Conservation (phyloP, 305 asterid genomes). For the Fraxinus greggii region DNA sequence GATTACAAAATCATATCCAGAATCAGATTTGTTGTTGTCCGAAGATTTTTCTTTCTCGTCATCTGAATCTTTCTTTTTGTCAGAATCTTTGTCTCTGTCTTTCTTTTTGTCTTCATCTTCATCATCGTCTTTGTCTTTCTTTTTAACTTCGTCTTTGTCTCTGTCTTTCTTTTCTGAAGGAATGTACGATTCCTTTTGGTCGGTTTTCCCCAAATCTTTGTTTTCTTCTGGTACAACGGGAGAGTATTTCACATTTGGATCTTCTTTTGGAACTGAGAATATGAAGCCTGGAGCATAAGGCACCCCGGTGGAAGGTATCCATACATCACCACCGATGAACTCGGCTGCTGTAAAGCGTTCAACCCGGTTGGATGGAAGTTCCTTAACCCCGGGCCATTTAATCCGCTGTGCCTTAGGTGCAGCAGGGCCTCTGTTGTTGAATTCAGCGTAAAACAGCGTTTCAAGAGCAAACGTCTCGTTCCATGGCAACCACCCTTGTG, state of each 20-base stretch:
- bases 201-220: neutral
- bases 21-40: neutral
- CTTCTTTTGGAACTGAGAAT: constrained; percentile 15
- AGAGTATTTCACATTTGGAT: constrained; percentile 7
- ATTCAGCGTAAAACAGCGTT: constrained; percentile 50
- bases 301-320: constrained; percentile 34
- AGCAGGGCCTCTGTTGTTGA: constrained; percentile 43
- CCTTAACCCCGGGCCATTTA: constrained; percentile 37
- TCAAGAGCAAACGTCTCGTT: constrained; percentile 19
- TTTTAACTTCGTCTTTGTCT: neutral
- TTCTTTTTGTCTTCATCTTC: neutral
- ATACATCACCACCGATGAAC: constrained; percentile 27
- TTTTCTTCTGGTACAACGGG: constrained; percentile 1
- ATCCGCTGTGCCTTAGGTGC: constrained; percentile 30
- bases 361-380: constrained; percentile 29
- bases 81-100: neutral
- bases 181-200: neutral
- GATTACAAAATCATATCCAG: neutral
- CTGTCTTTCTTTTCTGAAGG: neutral
- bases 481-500: constrained; percentile 58
- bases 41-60: neutral
- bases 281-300: constrained; percentile 38
- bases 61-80: neutral
- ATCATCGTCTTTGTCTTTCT: neutral
- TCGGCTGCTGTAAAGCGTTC: constrained; percentile 27